Evolutionary conservation across 352 stramenopile genomes (phyloP), one percentile per base, ranked within the genome.

Genomic region (Phytophthora pseudosyringae): DNA sequence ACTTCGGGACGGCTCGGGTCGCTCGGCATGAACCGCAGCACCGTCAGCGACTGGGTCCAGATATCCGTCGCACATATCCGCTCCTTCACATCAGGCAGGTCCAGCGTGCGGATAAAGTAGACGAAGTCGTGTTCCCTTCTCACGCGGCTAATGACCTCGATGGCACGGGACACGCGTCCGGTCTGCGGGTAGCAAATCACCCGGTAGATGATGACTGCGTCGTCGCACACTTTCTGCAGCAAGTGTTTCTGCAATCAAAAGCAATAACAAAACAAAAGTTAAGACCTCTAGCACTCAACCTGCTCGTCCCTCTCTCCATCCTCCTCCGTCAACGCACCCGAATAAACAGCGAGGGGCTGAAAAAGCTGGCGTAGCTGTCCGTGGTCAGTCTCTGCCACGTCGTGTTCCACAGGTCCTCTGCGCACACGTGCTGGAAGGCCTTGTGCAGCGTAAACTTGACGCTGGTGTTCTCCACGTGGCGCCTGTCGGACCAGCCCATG

Each of bases 401-500:
- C 10, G 59, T 59, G 46, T 80, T 74, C 72, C 76, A 75, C 16
- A 86, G 43, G 12, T 73, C 73, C 41, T 81, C 66, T 16, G 77
- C 71, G 29, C 65, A 78, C n/a, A 83, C 43, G 46, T 86, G 57
- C 5, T 68, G 65, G 47, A 81, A 86, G n/a, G 60, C 51, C 62
- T 86, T 81, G 50, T 79, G 77, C 50, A 86, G 63, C 41, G 72
- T 81, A 57, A 86, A 81, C 55, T 78, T 78, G 43, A 83, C 65
- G 3, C 65, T 71, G 5, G 67, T 61, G 40, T 77, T 63, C 45
- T 85, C 68, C 11, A 85, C 51, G 21, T 71, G 65, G 21, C 73
- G 71, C 45, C 69, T 67, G 41, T 85, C 76, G 11, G 59, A 73
- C 76, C 76, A 85, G 11, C 76, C 76, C 57, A 85, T 66, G n/a